phyloP scores from a whole-genome alignment of 2,329 filamentous ascomycete species.

The Kalmusia sp. region DNA sequence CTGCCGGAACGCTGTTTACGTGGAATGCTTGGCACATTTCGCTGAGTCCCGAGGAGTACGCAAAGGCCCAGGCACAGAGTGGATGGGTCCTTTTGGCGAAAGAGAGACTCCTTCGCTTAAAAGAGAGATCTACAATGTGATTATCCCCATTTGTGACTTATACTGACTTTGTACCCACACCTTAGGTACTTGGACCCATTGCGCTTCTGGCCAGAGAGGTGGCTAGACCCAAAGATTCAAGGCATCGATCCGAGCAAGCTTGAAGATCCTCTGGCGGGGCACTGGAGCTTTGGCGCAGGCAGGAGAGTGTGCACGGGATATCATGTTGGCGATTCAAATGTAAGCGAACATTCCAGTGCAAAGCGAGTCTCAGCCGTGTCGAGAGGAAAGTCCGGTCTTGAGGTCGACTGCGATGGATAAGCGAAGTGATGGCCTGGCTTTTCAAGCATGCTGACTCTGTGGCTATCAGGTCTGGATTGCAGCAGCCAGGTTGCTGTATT shows the following conservation, averaged over 20 bases:
- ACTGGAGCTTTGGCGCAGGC: conserved; percentile 34
- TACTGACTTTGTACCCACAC: too few relatives aligned
- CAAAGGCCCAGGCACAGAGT: too few relatives aligned
- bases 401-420: too few relatives aligned
- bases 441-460: too few relatives aligned
- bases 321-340: conserved; percentile 27
- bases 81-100: too few relatives aligned
- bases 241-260: conserved; percentile 16
- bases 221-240: conserved; percentile 27
- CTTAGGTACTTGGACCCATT: conserved; percentile 19
- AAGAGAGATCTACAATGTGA: too few relatives aligned
- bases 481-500: conserved; percentile 25
- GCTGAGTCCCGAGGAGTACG: conserved; percentile 20
- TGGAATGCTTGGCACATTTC: conserved; percentile 30
- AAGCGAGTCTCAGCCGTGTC: too few relatives aligned
- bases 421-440: too few relatives aligned
- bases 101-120: too few relatives aligned
- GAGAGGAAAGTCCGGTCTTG: too few relatives aligned
- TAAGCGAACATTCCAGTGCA: too few relatives aligned
- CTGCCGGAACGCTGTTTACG: conserved; percentile 27
- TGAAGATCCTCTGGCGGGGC: conserved; percentile 32
- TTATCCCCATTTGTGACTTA: too few relatives aligned
- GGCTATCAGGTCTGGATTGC: conserved; percentile 27
- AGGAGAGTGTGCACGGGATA: conserved; percentile 22
- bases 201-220: conserved; percentile 31